These are phyloP conservation scores for Phytophthora citrophthora DNA, from an alignment of 352 stramenopile species.

Conservation along the genomic window DNA sequence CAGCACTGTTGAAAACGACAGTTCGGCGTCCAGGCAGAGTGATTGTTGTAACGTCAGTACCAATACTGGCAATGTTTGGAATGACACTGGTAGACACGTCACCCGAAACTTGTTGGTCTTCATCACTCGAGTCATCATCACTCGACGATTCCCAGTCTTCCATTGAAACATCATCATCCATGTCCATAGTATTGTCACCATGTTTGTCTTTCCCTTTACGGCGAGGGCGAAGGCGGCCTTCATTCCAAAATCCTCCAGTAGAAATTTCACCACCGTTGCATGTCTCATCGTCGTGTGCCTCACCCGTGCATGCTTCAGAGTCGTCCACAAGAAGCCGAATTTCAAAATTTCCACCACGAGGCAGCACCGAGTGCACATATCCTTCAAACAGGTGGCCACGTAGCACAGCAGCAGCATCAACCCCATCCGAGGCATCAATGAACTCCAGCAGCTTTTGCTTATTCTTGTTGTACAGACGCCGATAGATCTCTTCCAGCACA, in stretches of 20 bases:
- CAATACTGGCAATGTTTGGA: no score
- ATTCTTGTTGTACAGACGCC: not conserved
- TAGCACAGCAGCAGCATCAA: constrained; percentile 6
- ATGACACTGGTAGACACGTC: no score
- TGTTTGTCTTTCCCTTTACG: not conserved
- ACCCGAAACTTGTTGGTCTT: no score
- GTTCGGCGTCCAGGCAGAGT: not conserved
- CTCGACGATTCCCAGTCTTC: not conserved
- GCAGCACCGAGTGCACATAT: constrained; percentile 4
- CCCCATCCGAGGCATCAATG: not conserved
- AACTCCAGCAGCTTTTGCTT: not conserved
- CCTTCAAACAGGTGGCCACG: constrained; percentile 6
- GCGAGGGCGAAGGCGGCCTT: not conserved
- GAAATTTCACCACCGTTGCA: not conserved
- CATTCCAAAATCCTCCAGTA: not conserved
- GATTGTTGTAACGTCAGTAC: not conserved
- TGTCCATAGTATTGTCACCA: not conserved
- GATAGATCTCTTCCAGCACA: not conserved
- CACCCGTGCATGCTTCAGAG: no score
- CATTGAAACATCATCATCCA: not conserved
- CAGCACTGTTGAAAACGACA: constrained; percentile 4
- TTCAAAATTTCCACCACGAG: constrained; percentile 5
- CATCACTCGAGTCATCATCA: not conserved
- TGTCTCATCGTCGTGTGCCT: not conserved
- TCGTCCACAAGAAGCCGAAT: not conserved